phyloP scores from a whole-genome alignment of 305 asterid genomes.

The Fraxinus ornus region DNA sequence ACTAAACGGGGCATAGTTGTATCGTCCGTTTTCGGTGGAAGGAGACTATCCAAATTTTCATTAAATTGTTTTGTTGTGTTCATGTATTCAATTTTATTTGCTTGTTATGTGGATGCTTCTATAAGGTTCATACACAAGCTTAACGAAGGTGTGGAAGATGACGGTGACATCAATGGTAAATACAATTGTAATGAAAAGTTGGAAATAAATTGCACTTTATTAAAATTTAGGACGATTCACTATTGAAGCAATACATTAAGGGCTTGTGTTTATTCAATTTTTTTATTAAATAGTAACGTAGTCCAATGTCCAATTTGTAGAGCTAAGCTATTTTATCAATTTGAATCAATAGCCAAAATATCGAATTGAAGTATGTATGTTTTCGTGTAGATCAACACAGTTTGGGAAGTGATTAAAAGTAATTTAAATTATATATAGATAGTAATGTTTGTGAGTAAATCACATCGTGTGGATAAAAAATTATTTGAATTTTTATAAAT shows the following conservation, averaged over 20 bases:
- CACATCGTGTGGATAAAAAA: neutral
- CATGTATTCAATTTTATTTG: neutral
- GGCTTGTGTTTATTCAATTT: neutral
- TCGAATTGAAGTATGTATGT: neutral
- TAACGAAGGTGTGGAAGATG: neutral
- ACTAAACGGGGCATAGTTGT: neutral
- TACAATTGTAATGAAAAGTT: neutral
- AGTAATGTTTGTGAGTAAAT: too few species aligned
- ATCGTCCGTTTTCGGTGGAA: neutral
- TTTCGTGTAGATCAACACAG: neutral
- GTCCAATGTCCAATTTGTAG: neutral
- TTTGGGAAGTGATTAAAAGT: neutral
- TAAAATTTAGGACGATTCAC: neutral
- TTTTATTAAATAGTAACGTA: neutral
- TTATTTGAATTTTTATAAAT: too few species aligned
- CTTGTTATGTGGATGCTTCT: neutral
- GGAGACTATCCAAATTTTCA: neutral
- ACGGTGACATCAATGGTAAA: neutral
- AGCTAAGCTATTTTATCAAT: neutral
- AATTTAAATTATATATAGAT: too few species aligned
- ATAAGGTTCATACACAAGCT: neutral
- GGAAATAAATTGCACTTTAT: neutral
- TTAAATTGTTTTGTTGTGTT: neutral
- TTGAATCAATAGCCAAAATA: neutral
- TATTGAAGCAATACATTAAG: neutral